Percentiles rank a stretch among this genome's conserved stretches.
Conservation (phyloP, 225 moss, liverwort and hornwort species). For the Rhytidiadelphus loreus region DNA sequence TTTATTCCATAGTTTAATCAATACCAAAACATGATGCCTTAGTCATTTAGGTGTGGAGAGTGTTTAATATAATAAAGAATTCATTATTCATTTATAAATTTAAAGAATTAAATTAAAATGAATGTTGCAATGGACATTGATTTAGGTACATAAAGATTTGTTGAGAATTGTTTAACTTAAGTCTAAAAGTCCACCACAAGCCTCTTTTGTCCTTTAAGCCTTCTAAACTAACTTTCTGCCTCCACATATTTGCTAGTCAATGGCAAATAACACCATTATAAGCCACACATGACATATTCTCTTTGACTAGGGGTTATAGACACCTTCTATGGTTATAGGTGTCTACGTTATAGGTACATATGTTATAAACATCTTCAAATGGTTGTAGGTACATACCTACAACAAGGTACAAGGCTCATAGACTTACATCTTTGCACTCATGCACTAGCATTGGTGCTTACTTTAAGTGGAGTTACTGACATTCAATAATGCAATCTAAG, state of each 20-base stretch:
- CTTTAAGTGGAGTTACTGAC: accelerated
- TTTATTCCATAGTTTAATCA: neutral
- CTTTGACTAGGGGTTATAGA: accelerated
- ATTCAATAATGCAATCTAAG: neutral
- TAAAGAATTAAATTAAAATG: neutral
- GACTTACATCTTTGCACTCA: too few species aligned
- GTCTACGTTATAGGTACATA: too few species aligned
- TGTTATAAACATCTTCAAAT: too few species aligned
- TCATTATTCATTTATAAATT: neutral
- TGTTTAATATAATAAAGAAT: neutral
- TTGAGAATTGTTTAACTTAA: neutral
- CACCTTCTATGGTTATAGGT: too few species aligned
- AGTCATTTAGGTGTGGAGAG: neutral
- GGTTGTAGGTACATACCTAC: too few species aligned
- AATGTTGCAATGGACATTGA: neutral
- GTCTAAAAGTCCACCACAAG: accelerated
- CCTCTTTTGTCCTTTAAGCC: neutral
- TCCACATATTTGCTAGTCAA: neutral
- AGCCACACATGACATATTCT: accelerated
- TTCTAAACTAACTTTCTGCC: neutral
- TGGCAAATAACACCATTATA: neutral
- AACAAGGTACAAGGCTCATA: too few species aligned
- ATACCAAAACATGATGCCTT: neutral
- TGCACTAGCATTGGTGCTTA: too few species aligned
- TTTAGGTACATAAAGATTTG: neutral